Conservation (phyloP, 2,329 filamentous ascomycete species). For the Ceratocystis cacaofunesta region DNA sequence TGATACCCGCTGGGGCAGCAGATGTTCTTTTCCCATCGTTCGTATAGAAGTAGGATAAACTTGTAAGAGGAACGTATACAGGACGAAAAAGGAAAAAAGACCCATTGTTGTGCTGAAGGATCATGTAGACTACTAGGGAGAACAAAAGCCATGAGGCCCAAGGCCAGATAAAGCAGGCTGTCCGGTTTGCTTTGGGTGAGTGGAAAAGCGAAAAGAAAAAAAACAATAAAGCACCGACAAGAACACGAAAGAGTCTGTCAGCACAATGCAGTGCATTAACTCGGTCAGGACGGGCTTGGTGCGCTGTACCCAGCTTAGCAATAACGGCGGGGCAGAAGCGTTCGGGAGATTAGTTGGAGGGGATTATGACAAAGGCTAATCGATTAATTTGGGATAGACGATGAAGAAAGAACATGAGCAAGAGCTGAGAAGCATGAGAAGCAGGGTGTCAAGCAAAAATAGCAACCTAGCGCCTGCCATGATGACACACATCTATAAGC, state of each 20-base stretch:
- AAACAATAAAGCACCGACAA: not conserved
- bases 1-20: too few relatives aligned
- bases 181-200: not conserved
- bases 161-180: not conserved
- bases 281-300: not conserved
- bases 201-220: not conserved
- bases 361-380: not conserved
- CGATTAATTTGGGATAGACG: too few relatives aligned
- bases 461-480: too few relatives aligned
- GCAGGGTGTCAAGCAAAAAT: too few relatives aligned
- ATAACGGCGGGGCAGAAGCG: not conserved
- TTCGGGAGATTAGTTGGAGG: not conserved
- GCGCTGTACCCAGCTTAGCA: not conserved
- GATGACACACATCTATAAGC: too few relatives aligned
- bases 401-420: too few relatives aligned
- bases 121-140: not conserved
- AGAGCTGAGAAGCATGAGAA: too few relatives aligned
- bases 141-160: not conserved
- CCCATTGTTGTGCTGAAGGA: not conserved
- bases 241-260: not conserved
- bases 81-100: not conserved
- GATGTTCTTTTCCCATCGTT: too few relatives aligned
- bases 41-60: not conserved
- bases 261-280: not conserved
- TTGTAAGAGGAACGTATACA: not conserved